Evolutionary conservation across 805 yeast genomes (phyloP).

Genomic region (Monosporozyma aerobia): DNA sequence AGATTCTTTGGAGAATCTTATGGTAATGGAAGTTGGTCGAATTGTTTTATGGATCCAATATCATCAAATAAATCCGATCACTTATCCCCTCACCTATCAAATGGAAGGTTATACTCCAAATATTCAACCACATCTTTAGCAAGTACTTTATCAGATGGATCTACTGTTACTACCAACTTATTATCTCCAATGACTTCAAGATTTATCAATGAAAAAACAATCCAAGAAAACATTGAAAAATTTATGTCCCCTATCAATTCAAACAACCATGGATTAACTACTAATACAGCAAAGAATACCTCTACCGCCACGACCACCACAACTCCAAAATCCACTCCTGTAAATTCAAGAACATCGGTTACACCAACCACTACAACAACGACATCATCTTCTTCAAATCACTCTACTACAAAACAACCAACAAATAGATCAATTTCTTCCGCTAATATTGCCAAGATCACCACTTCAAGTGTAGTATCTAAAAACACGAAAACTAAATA

Average conservation of each 20-base stretch:
- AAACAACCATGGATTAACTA: not conserved
- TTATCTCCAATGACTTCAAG: not conserved
- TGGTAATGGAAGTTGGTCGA: slow-evolving; percentile 73
- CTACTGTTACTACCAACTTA: not conserved
- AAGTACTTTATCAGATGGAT: not conserved
- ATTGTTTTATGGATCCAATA: slow-evolving; percentile 39
- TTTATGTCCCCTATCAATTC: not conserved
- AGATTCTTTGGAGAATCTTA: slow-evolving; percentile 58
- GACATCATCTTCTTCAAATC: not conserved
- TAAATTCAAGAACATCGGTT: not conserved
- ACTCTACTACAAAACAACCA: slow-evolving; percentile 23
- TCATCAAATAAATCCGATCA: not conserved
- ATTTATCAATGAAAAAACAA: not conserved
- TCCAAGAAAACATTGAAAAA: not conserved
- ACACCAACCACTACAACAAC: not conserved
- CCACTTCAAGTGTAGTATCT: not conserved
- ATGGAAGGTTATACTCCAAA: not conserved
- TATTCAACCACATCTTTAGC: not conserved
- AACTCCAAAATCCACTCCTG: not conserved
- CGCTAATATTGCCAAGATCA: slow-evolving; percentile 2
- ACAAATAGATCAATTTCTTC: slow-evolving; percentile 26
- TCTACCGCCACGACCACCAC: not conserved
- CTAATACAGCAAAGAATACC: not conserved
- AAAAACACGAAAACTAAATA: not conserved
- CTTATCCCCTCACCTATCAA: not conserved